A percentile compares a stretch with the other conserved stretches of the same genome.
phyloP scores from a whole-genome alignment of 2,329 filamentous ascomycete genomes.

The Colletotrichum shisoi region DNA sequence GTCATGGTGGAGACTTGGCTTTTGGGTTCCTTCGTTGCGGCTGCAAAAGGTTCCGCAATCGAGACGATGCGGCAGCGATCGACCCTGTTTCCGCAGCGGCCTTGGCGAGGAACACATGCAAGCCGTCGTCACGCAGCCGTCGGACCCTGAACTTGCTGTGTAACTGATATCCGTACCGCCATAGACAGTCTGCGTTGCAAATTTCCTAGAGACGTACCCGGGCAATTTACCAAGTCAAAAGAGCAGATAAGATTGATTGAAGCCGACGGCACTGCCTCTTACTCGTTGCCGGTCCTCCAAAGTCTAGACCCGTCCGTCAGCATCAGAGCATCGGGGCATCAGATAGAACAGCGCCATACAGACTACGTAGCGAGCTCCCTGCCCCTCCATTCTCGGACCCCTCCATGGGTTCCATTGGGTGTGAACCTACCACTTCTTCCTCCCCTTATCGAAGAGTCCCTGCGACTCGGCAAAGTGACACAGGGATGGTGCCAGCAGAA shows the following conservation, averaged over 20 bases:
- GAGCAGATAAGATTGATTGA: neutral
- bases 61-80: slow-evolving; percentile 34
- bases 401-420: slow-evolving; percentile 13
- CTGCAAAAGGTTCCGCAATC: slow-evolving; percentile 24
- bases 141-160: slow-evolving; percentile 27
- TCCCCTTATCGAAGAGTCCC: slow-evolving; percentile 25
- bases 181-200: too few species aligned
- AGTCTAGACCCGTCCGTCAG: neutral
- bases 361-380: neutral
- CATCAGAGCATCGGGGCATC: slow-evolving; percentile 3
- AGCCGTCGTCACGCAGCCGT: slow-evolving; percentile 31
- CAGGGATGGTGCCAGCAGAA: slow-evolving; percentile 23
- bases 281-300: neutral
- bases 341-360: neutral
- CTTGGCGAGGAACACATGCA: slow-evolving; percentile 37
- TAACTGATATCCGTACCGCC: too few species aligned
- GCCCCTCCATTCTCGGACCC: neutral
- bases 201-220: too few species aligned
- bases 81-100: slow-evolving; percentile 19
- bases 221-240: too few species aligned
- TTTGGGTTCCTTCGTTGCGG: slow-evolving; percentile 26
- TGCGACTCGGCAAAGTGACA: neutral
- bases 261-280: neutral
- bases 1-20: slow-evolving; percentile 32
- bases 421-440: neutral